Conservation (phyloP, 2,329 filamentous ascomycete genomes). For the Claviceps sp. region DNA sequence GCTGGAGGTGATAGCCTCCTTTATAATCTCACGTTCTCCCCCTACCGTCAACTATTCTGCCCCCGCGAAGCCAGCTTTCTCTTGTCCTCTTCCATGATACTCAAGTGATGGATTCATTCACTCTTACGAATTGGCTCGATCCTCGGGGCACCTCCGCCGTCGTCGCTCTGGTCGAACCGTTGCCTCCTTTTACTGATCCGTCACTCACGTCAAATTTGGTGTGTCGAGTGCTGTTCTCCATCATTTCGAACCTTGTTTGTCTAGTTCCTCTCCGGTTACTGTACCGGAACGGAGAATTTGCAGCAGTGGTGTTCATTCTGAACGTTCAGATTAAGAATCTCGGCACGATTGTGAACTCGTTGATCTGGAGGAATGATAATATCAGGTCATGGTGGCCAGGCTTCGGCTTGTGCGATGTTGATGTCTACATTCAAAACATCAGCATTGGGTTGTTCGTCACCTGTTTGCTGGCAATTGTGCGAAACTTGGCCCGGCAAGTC, state of each 20-base stretch:
- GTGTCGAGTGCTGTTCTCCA: conserved; percentile 32
- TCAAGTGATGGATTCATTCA: conserved; percentile 1
- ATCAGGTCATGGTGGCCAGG: conserved; percentile 37
- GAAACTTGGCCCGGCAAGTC: conserved; percentile 37
- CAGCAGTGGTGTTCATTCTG: conserved; percentile 35
- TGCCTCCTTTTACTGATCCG: conserved; percentile 14
- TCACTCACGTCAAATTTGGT: conserved; percentile 31
- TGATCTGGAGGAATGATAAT: conserved; percentile 41
- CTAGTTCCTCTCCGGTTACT: conserved; percentile 39
- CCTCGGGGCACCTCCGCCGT: conserved; percentile 1
- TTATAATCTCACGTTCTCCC: neutral
- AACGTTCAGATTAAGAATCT: conserved; percentile 33
- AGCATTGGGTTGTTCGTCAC: conserved; percentile 32
- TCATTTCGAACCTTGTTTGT: conserved; percentile 30
- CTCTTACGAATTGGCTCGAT: neutral
- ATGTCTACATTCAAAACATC: conserved; percentile 34
- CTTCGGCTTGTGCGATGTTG: conserved; percentile 39
- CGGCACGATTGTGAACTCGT: conserved; percentile 33
- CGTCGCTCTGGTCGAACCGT: conserved; percentile 1
- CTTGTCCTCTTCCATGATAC: neutral
- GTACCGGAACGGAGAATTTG: conserved; percentile 38
- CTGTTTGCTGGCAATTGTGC: conserved; percentile 41
- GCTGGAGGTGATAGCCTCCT: neutral
- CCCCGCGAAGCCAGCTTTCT: neutral
- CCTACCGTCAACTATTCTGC: neutral